Evolutionary conservation across 2,329 filamentous ascomycete genomes (phyloP).

Genomic region (Colletotrichum sublineola): DNA sequence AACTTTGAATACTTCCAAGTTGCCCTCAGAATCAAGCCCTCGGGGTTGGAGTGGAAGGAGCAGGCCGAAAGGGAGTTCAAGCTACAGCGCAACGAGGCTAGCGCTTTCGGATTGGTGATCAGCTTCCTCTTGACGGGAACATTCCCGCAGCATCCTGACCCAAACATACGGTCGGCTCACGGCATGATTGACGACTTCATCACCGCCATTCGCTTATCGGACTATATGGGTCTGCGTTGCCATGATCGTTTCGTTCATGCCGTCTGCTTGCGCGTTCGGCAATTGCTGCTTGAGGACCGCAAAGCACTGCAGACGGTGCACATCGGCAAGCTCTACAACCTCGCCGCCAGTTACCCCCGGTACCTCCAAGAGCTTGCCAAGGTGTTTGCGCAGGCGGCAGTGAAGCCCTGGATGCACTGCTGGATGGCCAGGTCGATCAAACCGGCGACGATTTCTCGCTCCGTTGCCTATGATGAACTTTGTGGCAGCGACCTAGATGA

Average conservation of each 20-base stretch:
- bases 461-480: conserved; percentile 16
- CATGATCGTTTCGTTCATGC: conserved; percentile 2
- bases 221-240: conserved; percentile 2
- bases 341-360: background rate
- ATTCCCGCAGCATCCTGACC: conserved; percentile 18
- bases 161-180: background rate
- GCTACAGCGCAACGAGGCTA: background rate
- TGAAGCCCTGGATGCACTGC: conserved; percentile 30
- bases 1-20: conserved; percentile 17
- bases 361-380: background rate
- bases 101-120: conserved; percentile 21
- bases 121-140: conserved; percentile 27
- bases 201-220: conserved; percentile 9
- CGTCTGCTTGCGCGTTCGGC: conserved; percentile 22
- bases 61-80: conserved; percentile 2
- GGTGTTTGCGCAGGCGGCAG: conserved; percentile 26
- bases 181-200: conserved; percentile 19
- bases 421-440: conserved; percentile 12
- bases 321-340: conserved; percentile 14
- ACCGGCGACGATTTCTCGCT: background rate
- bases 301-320: background rate
- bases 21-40: background rate
- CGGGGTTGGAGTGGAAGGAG: conserved; percentile 8
- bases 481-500: conserved; percentile 7
- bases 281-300: conserved; percentile 24